These are phyloP conservation scores for Zygoascus flipseniorum DNA, from an alignment of 805 yeast genomes.

Conservation along the genomic window DNA sequence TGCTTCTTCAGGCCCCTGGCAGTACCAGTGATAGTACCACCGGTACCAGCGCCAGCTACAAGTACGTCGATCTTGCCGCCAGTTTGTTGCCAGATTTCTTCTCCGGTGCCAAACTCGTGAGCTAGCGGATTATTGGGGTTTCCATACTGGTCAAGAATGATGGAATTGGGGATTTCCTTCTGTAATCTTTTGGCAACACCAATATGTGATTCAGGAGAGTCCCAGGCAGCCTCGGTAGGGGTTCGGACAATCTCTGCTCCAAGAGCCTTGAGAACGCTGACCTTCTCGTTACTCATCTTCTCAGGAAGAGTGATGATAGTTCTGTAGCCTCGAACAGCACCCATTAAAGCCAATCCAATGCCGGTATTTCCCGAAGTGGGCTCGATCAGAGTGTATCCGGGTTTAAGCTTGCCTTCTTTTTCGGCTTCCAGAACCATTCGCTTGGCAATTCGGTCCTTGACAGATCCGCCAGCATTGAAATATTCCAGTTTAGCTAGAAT, in stretches of 20 bases:
- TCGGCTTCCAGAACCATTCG: constrained; percentile 85
- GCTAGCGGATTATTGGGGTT: constrained; percentile 76
- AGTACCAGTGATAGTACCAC: constrained; percentile 85
- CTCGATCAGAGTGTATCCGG: constrained; percentile 79
- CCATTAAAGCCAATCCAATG: constrained; percentile 78
- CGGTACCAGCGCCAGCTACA: constrained; percentile 92
- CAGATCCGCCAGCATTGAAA: constrained; percentile 86
- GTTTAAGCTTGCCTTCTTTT: constrained; percentile 64
- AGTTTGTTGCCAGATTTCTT: constrained; percentile 77
- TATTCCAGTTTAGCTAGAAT: constrained; percentile 63
- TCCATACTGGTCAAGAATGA: constrained; percentile 75
- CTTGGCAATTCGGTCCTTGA: constrained; percentile 81
- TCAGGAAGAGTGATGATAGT: constrained; percentile 84
- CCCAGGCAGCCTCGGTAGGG: constrained; percentile 91
- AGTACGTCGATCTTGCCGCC: constrained; percentile 61
- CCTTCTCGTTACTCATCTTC: constrained; percentile 88
- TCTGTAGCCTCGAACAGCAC: constrained; percentile 80
- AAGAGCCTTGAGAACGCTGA: constrained; percentile 75
- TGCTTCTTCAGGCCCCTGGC: constrained; percentile 67
- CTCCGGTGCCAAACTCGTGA: constrained; percentile 78
- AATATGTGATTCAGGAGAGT: constrained; percentile 82
- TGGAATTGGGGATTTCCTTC: constrained; percentile 76
- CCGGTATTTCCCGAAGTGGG: constrained; percentile 92
- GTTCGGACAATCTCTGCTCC: constrained; percentile 90
- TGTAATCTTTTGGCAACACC: constrained; percentile 79